Percentiles rank a stretch among this genome's conserved stretches.
phyloP scores from a whole-genome alignment of 768 basidiomycete genomes.

The Cystofilobasidium ferigula region DNA sequence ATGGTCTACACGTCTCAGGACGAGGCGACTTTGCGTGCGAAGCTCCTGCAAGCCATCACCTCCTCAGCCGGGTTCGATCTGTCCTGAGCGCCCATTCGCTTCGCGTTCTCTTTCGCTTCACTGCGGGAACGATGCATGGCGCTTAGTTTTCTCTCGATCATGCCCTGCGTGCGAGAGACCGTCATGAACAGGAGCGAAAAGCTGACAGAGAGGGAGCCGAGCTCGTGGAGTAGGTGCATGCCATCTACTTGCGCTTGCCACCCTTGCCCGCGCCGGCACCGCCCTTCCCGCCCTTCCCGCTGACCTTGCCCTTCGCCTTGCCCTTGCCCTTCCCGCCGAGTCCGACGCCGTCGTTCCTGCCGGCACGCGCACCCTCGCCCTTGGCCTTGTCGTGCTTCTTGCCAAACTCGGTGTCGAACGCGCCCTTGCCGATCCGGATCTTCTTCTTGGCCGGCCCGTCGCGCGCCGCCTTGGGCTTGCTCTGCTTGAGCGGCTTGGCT shows the following conservation, averaged over 20 bases:
- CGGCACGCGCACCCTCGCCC: constrained; percentile 22
- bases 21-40: constrained; percentile 55
- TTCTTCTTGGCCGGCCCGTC: constrained; percentile 15
- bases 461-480: constrained; percentile 33
- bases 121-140: too few species aligned
- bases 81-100: too few species aligned
- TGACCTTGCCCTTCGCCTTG: constrained; percentile 14
- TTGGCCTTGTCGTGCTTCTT: constrained; percentile 10
- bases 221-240: too few species aligned
- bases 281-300: background rate
- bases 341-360: constrained; percentile 24
- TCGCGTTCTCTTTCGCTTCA: too few species aligned
- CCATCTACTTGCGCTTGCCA: background rate
- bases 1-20: too few species aligned
- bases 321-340: constrained; percentile 23
- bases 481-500: constrained; percentile 29
- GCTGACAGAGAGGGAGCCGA: too few species aligned
- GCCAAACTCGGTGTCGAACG: constrained; percentile 23
- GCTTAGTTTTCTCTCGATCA: too few species aligned
- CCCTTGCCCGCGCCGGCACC: background rate
- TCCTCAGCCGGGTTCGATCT: constrained; percentile 87
- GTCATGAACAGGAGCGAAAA: too few species aligned
- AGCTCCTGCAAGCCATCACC: constrained; percentile 74
- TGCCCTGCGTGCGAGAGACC: too few species aligned
- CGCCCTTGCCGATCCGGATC: constrained; percentile 26